phyloP scores from a whole-genome alignment of 306 rosid species.

The Dalbergia cultrata region DNA sequence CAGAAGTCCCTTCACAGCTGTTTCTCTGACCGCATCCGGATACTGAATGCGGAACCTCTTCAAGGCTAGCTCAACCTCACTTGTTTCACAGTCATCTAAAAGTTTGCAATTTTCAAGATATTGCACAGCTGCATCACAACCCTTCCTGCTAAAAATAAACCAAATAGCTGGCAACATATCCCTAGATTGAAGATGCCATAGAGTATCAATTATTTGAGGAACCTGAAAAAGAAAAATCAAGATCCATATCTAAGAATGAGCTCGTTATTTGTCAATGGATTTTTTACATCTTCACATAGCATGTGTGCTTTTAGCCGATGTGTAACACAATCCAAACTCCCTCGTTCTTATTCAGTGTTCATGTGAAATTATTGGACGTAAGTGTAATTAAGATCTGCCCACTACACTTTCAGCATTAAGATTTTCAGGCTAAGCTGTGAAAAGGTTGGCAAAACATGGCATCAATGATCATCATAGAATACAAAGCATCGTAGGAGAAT shows the following conservation, averaged over 20 bases:
- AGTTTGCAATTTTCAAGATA: conserved; percentile 81
- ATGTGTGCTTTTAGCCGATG: conserved; percentile 1
- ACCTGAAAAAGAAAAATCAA: conserved; percentile 64
- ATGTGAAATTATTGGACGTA: conserved; percentile 26
- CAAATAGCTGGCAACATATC: conserved; percentile 97
- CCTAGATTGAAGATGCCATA: conserved; percentile 82
- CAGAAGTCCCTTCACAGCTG: conserved; percentile 80
- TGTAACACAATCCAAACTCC: conserved; percentile 13
- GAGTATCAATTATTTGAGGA: conserved; percentile 87
- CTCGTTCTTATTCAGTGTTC: background rate
- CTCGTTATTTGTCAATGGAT: conserved; percentile 8
- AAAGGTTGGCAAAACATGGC: conserved; percentile 26
- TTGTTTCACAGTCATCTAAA: conserved; percentile 81
- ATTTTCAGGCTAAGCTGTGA: conserved; percentile 21
- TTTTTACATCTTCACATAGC: conserved; percentile 1
- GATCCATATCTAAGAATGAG: conserved; percentile 38
- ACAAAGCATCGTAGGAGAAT: conserved; percentile 28
- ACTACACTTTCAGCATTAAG: conserved; percentile 26
- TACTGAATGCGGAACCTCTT: conserved; percentile 85
- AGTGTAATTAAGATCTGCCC: conserved; percentile 5
- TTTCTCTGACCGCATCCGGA: conserved; percentile 96
- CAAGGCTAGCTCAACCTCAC: conserved; percentile 90
- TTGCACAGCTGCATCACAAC: conserved; percentile 95
- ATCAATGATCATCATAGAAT: background rate
- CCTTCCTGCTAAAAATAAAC: conserved; percentile 99